Evolutionary conservation across 768 basidiomycete species (phyloP).

Genomic region (Myochromella boudieri): DNA sequence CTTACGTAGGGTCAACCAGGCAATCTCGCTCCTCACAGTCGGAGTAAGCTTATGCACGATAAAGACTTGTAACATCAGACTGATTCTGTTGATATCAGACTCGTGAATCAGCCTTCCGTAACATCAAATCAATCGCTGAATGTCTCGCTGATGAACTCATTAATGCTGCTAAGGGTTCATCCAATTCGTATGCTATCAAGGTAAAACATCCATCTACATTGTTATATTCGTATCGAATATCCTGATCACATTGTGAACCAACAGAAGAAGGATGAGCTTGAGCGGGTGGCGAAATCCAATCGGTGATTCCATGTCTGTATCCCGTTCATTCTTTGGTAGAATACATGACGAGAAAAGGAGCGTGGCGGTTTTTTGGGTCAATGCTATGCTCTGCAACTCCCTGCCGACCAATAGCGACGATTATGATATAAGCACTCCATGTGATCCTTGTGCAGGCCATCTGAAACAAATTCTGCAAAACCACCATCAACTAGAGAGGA

Average conservation of each 20-base stretch:
- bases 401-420: constrained; percentile 6
- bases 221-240: background rate
- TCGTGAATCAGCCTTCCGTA: constrained; percentile 99
- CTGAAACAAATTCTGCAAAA: too few relatives aligned
- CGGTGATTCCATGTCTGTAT: constrained; percentile 62
- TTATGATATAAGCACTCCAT: constrained; percentile 13
- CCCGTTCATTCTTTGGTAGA: constrained; percentile 6
- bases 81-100: constrained; percentile 54
- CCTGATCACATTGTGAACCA: constrained; percentile 9
- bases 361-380: constrained; percentile 10
- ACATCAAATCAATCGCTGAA: constrained; percentile 98
- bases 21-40: constrained; percentile 90
- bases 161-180: constrained; percentile 99
- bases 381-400: constrained; percentile 9
- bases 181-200: constrained; percentile 99
- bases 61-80: background rate
- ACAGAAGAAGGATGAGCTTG: constrained; percentile 98
- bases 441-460: too few relatives aligned
- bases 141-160: constrained; percentile 99
- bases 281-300: constrained; percentile 99
- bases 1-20: constrained; percentile 96
- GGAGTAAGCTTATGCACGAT: constrained; percentile 62
- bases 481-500: too few relatives aligned
- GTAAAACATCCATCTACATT: constrained; percentile 35
- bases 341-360: constrained; percentile 16